phyloP scores from a whole-genome alignment of 1,139 yeast genomes.

The Yamadazyma pseudoaaseri region DNA sequence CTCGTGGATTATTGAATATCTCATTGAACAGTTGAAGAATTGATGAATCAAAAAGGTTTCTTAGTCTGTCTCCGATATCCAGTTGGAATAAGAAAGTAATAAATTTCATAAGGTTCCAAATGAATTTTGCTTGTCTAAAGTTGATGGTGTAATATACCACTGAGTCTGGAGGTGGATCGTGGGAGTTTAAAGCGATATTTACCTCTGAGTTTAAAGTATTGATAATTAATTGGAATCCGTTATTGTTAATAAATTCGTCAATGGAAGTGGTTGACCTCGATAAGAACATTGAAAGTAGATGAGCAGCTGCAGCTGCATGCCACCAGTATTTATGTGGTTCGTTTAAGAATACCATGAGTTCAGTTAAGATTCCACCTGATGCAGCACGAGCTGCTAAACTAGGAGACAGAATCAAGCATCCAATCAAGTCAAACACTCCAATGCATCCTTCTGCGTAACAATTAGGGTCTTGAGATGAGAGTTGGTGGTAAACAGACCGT shows the following conservation, averaged over 20 bases:
- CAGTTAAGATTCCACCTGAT: slow-evolving; percentile 70
- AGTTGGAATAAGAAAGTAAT: slow-evolving; percentile 64
- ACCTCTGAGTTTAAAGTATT: slow-evolving; percentile 66
- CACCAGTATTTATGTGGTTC: slow-evolving; percentile 51
- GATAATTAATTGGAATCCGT: slow-evolving; percentile 67
- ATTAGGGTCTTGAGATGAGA: slow-evolving; percentile 32
- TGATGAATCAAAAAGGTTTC: slow-evolving; percentile 85
- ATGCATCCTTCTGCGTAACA: slow-evolving; percentile 27
- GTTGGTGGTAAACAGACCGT: slow-evolving; percentile 55
- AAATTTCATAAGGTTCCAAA: slow-evolving; percentile 58
- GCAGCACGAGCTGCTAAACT: slow-evolving; percentile 44
- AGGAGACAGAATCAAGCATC: slow-evolving; percentile 56
- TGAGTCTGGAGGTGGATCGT: slow-evolving; percentile 52
- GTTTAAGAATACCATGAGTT: slow-evolving; percentile 62
- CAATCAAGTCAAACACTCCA: slow-evolving; percentile 56
- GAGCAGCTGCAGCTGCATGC: slow-evolving; percentile 65
- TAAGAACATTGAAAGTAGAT: slow-evolving; percentile 57
- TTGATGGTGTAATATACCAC: slow-evolving; percentile 59
- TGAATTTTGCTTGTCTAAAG: slow-evolving; percentile 62
- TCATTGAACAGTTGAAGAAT: slow-evolving; percentile 60
- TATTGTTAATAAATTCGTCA: slow-evolving; percentile 58
- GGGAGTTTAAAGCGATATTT: slow-evolving; percentile 61
- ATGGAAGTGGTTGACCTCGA: slow-evolving; percentile 46
- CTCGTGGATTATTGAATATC: slow-evolving; percentile 54
- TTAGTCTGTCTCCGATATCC: slow-evolving; percentile 79